Base-by-base conservation (phyloP, 2,329 filamentous ascomycete genomes). In the Aspergillus felis region DNA sequence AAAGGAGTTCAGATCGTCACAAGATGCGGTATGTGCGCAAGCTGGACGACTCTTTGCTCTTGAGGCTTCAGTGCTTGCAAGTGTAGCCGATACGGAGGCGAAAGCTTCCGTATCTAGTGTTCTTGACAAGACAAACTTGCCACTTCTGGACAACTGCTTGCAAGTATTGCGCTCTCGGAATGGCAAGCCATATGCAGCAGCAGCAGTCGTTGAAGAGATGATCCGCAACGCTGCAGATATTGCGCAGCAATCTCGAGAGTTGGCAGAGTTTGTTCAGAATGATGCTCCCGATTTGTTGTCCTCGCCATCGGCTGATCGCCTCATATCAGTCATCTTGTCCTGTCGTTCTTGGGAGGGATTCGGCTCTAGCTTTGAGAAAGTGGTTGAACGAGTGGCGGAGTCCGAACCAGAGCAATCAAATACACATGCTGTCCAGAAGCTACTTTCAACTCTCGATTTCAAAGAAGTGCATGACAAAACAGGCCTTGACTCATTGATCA, bases 1-100 rank as follows among this genome's bases (percentile, higher is more conserved):
- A 0, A 88, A 88, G 60, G 89, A 91, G 20, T 90, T 90, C 64
- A 81, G 84, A 27, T 80, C 81, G 46, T 95, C 91, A 0, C 91
- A 96, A 69, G 81, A 84, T 52, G 78, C 79, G 44, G 81, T 96
- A 27, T 83, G 84, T 9, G 80, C 86, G 6, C 83, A 89, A 65
- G 87, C 87, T 0, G 78, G 81, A 49, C 86, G 89, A 0, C 91
- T 91, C 76, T 87, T 89, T 59, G 75, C 82, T 1, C 73, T 91
- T 9, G 79, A 80, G 59, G 62, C 70, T 49, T 72, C 75, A 22
- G 58, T 80, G 25, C 63, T 78, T 28, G 61, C 66, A 17, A 65
- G 63, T 54, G 58, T 61, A 35, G 60, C 55, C 27, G 70, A 61
- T 48, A 65, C 55, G 41, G 68, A 63, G 25, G 63, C 53, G 44